Conservation (phyloP, 2,329 filamentous ascomycete species). For the Ramularia collo-cygni region DNA sequence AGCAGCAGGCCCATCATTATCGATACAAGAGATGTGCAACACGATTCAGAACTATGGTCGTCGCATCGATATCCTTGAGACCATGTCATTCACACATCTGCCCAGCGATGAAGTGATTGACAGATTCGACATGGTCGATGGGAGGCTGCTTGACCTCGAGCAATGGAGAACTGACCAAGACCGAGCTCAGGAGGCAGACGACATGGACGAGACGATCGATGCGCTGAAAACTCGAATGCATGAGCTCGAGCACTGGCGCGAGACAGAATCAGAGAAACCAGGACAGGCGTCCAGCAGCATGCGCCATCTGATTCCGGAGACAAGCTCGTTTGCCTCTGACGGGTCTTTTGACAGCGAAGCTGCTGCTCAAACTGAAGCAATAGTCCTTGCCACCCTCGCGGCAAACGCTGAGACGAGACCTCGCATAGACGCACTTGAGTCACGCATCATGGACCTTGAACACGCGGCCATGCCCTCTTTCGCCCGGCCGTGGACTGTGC, state of each 20-base stretch:
- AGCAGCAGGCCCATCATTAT: conserved; percentile 16
- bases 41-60: conserved; percentile 46
- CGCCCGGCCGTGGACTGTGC: conserved; percentile 62
- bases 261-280: conserved; percentile 20
- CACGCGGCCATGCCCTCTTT: conserved; percentile 53
- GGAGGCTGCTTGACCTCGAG: conserved; percentile 63
- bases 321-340: conserved; percentile 37
- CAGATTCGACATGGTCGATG: conserved; percentile 59
- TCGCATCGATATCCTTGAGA: conserved; percentile 64
- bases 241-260: conserved; percentile 54
- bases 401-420: conserved; percentile 34
- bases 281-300: conserved; percentile 24
- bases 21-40: conserved; percentile 43
- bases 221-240: conserved; percentile 55
- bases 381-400: conserved; percentile 28
- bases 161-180: conserved; percentile 35
- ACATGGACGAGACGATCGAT: conserved; percentile 29
- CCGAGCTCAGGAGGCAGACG: conserved; percentile 26
- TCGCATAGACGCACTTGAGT: conserved; percentile 43
- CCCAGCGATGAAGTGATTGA: conserved; percentile 65
- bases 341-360: conserved; percentile 30
- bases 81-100: conserved; percentile 58
- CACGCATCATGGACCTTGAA: conserved; percentile 49
- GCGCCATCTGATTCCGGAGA: conserved; percentile 28
- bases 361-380: conserved; percentile 28